Evolutionary conservation across 2,329 filamentous ascomycete genomes (phyloP).

Genomic region (Cryphonectria japonica): DNA sequence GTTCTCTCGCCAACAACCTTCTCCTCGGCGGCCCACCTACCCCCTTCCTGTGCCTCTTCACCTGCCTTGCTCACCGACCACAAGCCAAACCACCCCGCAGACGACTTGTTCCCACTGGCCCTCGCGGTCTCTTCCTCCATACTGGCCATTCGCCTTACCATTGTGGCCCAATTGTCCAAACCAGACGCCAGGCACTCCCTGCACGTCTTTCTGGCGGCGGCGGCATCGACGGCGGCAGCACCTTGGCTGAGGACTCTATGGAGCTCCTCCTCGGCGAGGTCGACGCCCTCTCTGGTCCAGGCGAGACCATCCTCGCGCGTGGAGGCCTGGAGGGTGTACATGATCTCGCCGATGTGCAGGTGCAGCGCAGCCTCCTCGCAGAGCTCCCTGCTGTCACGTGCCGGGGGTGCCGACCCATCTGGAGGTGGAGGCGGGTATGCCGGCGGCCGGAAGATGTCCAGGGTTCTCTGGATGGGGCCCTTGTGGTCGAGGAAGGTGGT

Average conservation of each 20-base stretch:
- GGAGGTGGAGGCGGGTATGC: constrained; percentile 72
- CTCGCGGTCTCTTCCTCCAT: constrained; percentile 48
- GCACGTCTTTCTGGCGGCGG: constrained; percentile 64
- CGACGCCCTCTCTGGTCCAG: constrained; percentile 89
- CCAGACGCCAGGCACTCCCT: constrained; percentile 77
- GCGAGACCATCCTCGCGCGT: constrained; percentile 71
- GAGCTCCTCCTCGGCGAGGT: constrained; percentile 73
- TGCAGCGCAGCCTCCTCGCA: constrained; percentile 88
- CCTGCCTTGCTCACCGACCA: constrained; percentile 42
- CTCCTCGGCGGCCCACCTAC: constrained; percentile 58
- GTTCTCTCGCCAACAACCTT: constrained; percentile 57
- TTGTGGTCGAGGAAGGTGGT: constrained; percentile 5
- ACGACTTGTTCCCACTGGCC: constrained; percentile 34
- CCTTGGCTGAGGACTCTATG: constrained; percentile 45
- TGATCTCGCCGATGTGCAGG: constrained; percentile 91
- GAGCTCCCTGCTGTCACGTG: constrained; percentile 65
- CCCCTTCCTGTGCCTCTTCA: constrained; percentile 45
- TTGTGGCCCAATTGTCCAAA: constrained; percentile 79
- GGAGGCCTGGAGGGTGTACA: constrained; percentile 69
- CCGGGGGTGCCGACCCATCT: constrained; percentile 70
- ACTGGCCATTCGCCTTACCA: constrained; percentile 69
- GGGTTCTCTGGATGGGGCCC: constrained; percentile 29
- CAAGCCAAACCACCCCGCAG: constrained; percentile 45
- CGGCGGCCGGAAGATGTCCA: constrained; percentile 48
- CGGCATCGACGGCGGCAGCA: constrained; percentile 35